A percentile compares a stretch with the other conserved stretches of the same genome.
Conservation (phyloP, 805 yeast species). For the Candida hispaniensis region DNA sequence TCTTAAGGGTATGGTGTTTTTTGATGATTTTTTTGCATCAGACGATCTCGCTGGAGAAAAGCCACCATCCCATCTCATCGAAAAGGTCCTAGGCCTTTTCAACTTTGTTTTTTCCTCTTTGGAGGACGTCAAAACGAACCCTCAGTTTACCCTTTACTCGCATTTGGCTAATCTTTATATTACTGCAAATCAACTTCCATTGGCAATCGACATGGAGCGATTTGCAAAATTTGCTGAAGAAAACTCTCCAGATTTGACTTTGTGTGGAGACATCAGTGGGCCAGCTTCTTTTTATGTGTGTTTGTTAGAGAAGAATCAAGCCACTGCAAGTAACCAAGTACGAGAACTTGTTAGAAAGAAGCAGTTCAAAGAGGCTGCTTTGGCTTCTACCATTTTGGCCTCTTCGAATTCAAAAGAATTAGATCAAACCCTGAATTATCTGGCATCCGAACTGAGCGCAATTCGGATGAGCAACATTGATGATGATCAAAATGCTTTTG, state of each 20-base stretch:
- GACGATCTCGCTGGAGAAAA: conserved; percentile 12
- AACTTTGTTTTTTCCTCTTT: conserved; percentile 12
- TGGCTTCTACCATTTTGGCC: too few relatives aligned
- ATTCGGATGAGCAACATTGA: too few relatives aligned
- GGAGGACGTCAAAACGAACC: too few relatives aligned
- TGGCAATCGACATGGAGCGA: too few relatives aligned
- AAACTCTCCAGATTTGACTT: conserved; percentile 1
- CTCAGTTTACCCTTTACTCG: too few relatives aligned
- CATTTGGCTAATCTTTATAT: too few relatives aligned
- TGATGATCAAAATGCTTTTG: conserved; percentile 7
- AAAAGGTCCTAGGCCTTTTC: conserved; percentile 11
- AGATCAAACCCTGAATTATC: conserved; percentile 11
- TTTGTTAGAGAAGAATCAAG: not conserved
- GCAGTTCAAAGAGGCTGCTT: conserved; percentile 8
- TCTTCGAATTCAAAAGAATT: conserved; percentile 7
- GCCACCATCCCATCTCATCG: conserved; percentile 4
- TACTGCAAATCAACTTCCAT: too few relatives aligned
- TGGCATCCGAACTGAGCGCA: conserved; percentile 15
- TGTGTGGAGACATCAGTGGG: conserved; percentile 1
- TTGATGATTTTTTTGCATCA: conserved; percentile 12
- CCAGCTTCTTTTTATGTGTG: conserved; percentile 7
- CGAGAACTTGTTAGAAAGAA: conserved; percentile 2
- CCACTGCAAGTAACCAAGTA: conserved; percentile 2
- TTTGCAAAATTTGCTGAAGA: conserved; percentile 1
- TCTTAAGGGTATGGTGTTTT: conserved; percentile 10